Evolutionary conservation across 225 moss, liverwort and hornwort genomes (phyloP), one percentile per base, ranked within the genome.

Genomic region (Ulota crispa): DNA sequence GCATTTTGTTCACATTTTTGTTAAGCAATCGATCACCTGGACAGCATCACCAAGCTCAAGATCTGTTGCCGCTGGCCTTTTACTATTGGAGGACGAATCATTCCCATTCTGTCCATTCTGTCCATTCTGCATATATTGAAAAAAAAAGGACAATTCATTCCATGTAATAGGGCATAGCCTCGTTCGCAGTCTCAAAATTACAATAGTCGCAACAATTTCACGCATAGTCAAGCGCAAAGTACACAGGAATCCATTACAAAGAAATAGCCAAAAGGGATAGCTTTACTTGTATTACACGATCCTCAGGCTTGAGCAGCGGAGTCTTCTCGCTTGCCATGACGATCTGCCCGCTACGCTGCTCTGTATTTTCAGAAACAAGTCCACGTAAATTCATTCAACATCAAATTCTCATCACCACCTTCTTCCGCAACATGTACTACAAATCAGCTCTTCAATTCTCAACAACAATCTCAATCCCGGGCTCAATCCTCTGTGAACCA

Each of bases 41-140:
- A 89, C 59, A 76, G 86, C 89, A 82, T 92, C 93, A 50, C 94
- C 94, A 77, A 83, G 86, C 81, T 94, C 94, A 75, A 94, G 90
- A 84, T 94, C 94, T 63, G 79, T 88, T 65, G 80, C 79, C 23
- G 2, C 76, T 73, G 76, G 41, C 72, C 60, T 37, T 41, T 72
- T 76, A 3, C 53, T 26, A 16, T 32, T 67, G 41, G 82, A 21
- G 63, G 79, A n/a, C 14, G 57, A 19, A 28, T 55, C 82, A 52
- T 77, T 82, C 23, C 82, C 84, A 64, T 84, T 82, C 82, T 77
- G 82, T 32, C 65, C 81, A 68, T 50, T 50, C 50, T 50, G 61
- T 62, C 81, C 65, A 71, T 79, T 82, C 76, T 61, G 79, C 41
- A 66, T 6, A 83, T 9, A 43, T 32, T 64, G 43, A 39, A 4